phyloP scores from a whole-genome alignment of 78 protist species.

The Chrysochromulina parva region DNA sequence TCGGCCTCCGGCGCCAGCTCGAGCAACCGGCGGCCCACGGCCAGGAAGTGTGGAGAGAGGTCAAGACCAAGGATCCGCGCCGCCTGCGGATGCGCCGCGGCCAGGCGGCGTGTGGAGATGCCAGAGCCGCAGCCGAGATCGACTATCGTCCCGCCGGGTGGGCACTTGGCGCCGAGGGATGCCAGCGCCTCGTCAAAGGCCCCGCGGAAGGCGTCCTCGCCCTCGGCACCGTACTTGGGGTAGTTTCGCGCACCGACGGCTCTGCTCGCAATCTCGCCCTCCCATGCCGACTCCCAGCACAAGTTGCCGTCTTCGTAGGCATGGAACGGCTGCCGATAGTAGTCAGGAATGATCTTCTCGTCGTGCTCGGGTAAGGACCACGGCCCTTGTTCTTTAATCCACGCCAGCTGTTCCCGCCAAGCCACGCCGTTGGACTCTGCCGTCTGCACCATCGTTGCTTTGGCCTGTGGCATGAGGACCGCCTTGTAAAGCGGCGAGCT shows the following conservation, averaged over 20 bases:
- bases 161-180: neutral
- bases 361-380: no score
- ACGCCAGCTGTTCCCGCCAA: neutral
- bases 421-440: neutral
- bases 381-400: neutral
- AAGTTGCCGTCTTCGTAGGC: slow-evolving; percentile 2
- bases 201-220: slow-evolving; percentile 19
- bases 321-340: neutral
- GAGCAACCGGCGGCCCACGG: slow-evolving; percentile 5
- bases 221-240: neutral
- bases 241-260: slow-evolving; percentile 29
- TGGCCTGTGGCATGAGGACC: neutral
- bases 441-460: neutral
- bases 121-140: slow-evolving; percentile 27
- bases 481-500: neutral
- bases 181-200: slow-evolving; percentile 11
- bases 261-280: neutral
- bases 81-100: neutral
- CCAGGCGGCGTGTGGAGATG: slow-evolving; percentile 15
- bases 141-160: neutral
- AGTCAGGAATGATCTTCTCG: neutral
- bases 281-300: slow-evolving; percentile 18
- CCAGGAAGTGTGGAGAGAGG: neutral
- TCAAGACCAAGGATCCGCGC: neutral
- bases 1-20: neutral